phyloP scores from a whole-genome alignment of 306 rosid genomes.

The Biancaea sappan region DNA sequence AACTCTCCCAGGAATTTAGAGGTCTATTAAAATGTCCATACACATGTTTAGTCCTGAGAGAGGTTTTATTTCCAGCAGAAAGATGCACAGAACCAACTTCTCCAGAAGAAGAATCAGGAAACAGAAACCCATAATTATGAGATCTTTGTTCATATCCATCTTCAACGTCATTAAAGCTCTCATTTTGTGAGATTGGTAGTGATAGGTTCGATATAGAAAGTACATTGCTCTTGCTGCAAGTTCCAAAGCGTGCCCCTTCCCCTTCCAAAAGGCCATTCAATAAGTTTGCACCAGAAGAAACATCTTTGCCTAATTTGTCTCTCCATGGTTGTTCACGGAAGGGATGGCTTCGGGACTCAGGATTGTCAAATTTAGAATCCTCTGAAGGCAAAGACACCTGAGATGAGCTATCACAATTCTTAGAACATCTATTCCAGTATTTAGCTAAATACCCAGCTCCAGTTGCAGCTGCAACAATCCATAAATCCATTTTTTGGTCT shows the following conservation, averaged over 20 bases:
- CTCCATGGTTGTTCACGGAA: constrained; percentile 22
- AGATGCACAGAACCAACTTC: constrained; percentile 43
- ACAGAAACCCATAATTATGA: constrained; percentile 25
- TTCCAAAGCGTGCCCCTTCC: constrained; percentile 37
- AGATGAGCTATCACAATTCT: constrained; percentile 30
- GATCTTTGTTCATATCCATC: constrained; percentile 34
- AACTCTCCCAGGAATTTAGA: constrained; percentile 72
- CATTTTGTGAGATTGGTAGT: constrained; percentile 34
- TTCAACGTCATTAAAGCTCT: constrained; percentile 29
- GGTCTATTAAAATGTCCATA: constrained; percentile 47
- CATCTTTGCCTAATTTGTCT: constrained; percentile 38
- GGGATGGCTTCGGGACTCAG: constrained; percentile 38
- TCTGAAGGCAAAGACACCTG: constrained; percentile 38
- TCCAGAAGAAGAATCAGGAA: constrained; percentile 32
- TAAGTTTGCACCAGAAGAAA: constrained; percentile 31
- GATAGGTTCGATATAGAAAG: constrained; percentile 50
- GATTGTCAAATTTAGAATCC: constrained; percentile 47
- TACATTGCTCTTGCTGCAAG: constrained; percentile 35
- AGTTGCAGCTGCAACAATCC: constrained; percentile 82
- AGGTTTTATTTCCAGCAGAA: constrained; percentile 50
- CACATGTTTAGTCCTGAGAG: constrained; percentile 45
- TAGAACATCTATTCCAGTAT: constrained; percentile 57
- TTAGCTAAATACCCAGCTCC: constrained; percentile 86
- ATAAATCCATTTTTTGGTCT: constrained; percentile 67
- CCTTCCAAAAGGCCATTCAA: constrained; percentile 35